These are phyloP conservation scores for Coemansia sp. DNA, from an alignment of 192 early-diverging fungal genomes.

Conservation along the genomic window DNA sequence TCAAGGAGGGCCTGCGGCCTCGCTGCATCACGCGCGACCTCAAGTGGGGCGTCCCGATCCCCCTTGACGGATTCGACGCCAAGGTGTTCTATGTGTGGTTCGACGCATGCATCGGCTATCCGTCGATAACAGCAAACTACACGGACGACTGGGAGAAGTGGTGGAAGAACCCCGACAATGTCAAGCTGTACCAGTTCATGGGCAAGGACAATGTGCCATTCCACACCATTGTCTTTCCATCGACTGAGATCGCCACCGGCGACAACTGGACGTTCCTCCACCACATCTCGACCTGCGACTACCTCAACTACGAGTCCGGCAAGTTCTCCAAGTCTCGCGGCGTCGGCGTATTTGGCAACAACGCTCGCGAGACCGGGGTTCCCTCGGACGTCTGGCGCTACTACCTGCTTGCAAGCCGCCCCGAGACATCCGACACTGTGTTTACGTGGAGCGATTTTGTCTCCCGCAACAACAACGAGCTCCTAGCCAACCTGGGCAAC, in stretches of 20 bases:
- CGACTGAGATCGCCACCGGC: slow-evolving; percentile 78
- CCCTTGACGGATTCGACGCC: slow-evolving; percentile 75
- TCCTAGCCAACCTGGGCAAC: slow-evolving; percentile 96
- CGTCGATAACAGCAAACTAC: slow-evolving; percentile 97
- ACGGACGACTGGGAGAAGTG: slow-evolving; percentile 93
- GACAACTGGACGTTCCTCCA: slow-evolving; percentile 93
- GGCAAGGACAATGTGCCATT: slow-evolving; percentile 99
- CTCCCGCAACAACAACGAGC: slow-evolving; percentile 92
- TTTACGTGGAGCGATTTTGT: slow-evolving; percentile 95
- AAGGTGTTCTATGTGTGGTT: slow-evolving; percentile 99
- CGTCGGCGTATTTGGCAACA: slow-evolving; percentile 97
- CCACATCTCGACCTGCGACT: slow-evolving; percentile 93
- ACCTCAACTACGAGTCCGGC: slow-evolving; percentile 92
- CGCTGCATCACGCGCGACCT: slow-evolving; percentile 98
- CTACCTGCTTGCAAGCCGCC: slow-evolving; percentile 89
- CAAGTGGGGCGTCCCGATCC: slow-evolving; percentile 98
- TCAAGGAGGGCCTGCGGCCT: slow-evolving; percentile 88
- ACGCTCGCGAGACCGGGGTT: slow-evolving; percentile 87
- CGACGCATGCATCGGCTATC: slow-evolving; percentile 97
- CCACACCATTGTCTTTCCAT: slow-evolving; percentile 98
- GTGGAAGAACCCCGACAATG: slow-evolving; percentile 99
- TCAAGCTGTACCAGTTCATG: slow-evolving; percentile 99
- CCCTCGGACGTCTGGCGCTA: slow-evolving; percentile 96
- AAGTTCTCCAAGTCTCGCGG: slow-evolving; percentile 98
- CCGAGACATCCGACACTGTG: slow-evolving; percentile 88